These are phyloP conservation scores for Fusarium keratoplasticum DNA, from an alignment of 2,329 filamentous ascomycete species.

Conservation along the genomic window DNA sequence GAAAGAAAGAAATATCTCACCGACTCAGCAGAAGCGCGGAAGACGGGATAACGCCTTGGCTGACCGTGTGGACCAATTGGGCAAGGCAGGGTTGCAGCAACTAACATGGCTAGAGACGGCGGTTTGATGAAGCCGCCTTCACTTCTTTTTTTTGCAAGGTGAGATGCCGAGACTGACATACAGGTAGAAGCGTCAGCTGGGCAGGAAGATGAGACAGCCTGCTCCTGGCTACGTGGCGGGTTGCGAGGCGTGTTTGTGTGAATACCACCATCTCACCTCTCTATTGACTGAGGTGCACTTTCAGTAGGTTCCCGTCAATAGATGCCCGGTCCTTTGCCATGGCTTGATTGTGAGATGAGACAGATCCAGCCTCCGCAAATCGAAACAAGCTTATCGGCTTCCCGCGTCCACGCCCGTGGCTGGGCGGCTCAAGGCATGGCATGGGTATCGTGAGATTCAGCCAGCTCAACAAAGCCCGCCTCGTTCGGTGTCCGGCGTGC, in stretches of 20 bases:
- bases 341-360: not conserved
- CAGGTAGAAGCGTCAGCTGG: constrained; percentile 4
- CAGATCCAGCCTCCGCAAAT: constrained; percentile 13
- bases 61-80: constrained; percentile 17
- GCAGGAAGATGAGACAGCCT: constrained; percentile 1
- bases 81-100: constrained; percentile 14
- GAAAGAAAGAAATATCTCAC: not conserved
- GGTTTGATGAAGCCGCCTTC: constrained; percentile 15
- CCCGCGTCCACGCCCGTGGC: constrained; percentile 19
- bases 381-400: constrained; percentile 39
- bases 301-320: constrained; percentile 29
- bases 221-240: constrained; percentile 21
- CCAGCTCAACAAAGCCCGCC: constrained; percentile 9
- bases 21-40: not conserved
- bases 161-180: not conserved
- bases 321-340: constrained; percentile 10
- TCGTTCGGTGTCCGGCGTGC: constrained; percentile 2
- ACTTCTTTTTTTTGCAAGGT: constrained; percentile 5
- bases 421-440: not conserved
- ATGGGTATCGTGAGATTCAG: not conserved
- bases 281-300: not conserved
- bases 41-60: constrained; percentile 16
- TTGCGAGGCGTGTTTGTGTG: constrained; percentile 14
- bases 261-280: constrained; percentile 18
- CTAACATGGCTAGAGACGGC: constrained; percentile 13